Evolutionary conservation across 2,329 filamentous ascomycete species (phyloP), one percentile per base, ranked within the genome.

Genomic region (Bipolaris sorokiniana): DNA sequence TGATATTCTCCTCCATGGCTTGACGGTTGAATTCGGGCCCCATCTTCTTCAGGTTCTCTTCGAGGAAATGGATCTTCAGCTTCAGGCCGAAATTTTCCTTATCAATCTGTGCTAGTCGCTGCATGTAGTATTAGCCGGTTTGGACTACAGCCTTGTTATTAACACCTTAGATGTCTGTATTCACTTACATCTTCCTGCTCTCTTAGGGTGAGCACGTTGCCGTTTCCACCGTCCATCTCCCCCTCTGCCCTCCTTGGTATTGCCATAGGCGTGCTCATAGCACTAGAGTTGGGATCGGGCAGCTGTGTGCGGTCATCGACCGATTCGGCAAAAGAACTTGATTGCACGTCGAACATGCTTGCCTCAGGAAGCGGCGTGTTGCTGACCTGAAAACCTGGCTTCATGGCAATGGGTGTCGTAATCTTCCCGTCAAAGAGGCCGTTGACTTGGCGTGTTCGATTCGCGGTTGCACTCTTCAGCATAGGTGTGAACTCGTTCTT

Each of bases 51-150:
- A 99, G 79, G 13, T 91, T 91, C 67, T 98, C 92, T 75, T 99
- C 92, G 54, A 99, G 84, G 75, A 96, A 99, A 76, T 97, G 96
- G 63, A 98, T 95, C 75, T 97, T 96, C 77, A 98, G 88, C 78
- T 98, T 97, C 53, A 98, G 80, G 74, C 97, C 92, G 73, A 98
- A 99, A 73, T 99, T 99, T 73, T 98, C 95, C 80, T 99, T 99
- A 73, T 97, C 92, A 68, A 99, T 94, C 72, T 91, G 91, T 79
- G 97, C 91, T 67, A 99, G 94, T 65, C 87, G 86, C 82, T 86
- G 49, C 26, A n/a, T 36, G 15, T 11, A 47, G 11, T 33, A n/a
- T 64, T 51, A 62, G 61, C 10, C 33, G 13, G 13, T 20, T 18
- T 7, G 9, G 5, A 28, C 13, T 11, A 11, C 23, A 15, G 9